Base-by-base conservation (phyloP, 1,284 basidiomycete genomes). In the Rhodotorula sp. region DNA sequence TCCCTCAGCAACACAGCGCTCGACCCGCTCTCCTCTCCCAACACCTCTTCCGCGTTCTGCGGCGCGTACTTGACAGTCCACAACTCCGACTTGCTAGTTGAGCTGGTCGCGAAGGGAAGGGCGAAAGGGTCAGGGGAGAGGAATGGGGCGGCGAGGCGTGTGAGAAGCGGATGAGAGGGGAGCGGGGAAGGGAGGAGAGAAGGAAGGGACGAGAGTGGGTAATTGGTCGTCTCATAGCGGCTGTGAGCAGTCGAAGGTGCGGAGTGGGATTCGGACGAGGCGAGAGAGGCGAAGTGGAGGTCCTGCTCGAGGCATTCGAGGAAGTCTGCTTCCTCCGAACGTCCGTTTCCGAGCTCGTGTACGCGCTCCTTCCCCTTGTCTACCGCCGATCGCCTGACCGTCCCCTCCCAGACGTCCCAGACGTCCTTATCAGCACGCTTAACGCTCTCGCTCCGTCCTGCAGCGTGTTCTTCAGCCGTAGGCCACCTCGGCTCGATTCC, bases 21-120 rank as follows among this genome's bases (percentile, higher is more conserved):
- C 7, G 81, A 77, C 78, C 91, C 87, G 78, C 95, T 96, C 15
- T 44, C 60, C 9, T 51, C 44, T 28, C 91, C 91, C 1, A 97
- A 82, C 0, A 95, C 87, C 74, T 94, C 86, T 22, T 85, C 82
- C 1, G 92, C 89, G 47, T 82, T 80, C 62, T 83, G 84, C 13
- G 94, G 94, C 31, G 86, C 86, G 84, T 90, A 95, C 71, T 86
- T 88, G 60, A 90, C 87, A 46, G 84, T 82, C 92, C 92, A 95
- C 1, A 67, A 11, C 34, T 62, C 31, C 16, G 22, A 28, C 22
- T n/a, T 18, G 11, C 9, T 20, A 18, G 50, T 7, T n/a, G 44
- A 8, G 10, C 60, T 54, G 28, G 47, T 40, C 15, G 57, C 52
- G 15, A 61, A 30, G 8, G 30, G 16, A 13, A 69, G 59, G 13